Conservation (phyloP, 768 basidiomycete genomes). For the Panus rudis region DNA sequence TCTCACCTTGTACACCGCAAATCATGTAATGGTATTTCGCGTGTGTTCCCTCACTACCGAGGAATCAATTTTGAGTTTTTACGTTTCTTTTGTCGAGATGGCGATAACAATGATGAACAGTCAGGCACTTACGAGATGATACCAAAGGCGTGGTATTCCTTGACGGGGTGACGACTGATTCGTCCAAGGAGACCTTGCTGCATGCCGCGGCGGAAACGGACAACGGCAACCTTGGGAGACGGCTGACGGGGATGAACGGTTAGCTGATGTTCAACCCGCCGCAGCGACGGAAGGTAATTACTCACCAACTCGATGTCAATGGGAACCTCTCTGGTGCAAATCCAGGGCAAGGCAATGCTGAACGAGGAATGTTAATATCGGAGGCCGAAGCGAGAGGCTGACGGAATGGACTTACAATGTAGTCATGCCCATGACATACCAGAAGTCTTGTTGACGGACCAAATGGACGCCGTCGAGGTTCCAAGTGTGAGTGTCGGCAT, state of each 20-base stretch:
- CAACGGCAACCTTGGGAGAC: slow-evolving; percentile 70
- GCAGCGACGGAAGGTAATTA: slow-evolving; percentile 2
- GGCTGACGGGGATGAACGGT: slow-evolving; percentile 36
- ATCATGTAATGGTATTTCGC: slow-evolving; percentile 78
- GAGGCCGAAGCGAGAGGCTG: neutral
- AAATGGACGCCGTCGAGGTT: slow-evolving; percentile 46
- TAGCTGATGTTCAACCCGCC: neutral
- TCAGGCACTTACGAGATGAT: slow-evolving; percentile 55
- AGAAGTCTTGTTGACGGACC: slow-evolving; percentile 67
- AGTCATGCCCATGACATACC: slow-evolving; percentile 71
- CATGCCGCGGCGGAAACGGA: slow-evolving; percentile 79
- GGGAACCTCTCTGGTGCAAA: slow-evolving; percentile 62
- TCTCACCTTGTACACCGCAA: slow-evolving; percentile 57
- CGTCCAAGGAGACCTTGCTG: slow-evolving; percentile 74
- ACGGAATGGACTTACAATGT: slow-evolving; percentile 44
- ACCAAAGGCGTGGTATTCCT: slow-evolving; percentile 82
- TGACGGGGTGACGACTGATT: slow-evolving; percentile 63
- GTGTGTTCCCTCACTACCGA: slow-evolving; percentile 55
- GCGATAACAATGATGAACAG: slow-evolving; percentile 7
- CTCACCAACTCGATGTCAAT: slow-evolving; percentile 73
- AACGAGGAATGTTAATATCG: neutral
- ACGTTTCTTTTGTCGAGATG: neutral
- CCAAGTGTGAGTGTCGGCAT: slow-evolving; percentile 50
- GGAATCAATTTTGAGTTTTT: slow-evolving; percentile 2
- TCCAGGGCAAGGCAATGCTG: slow-evolving; percentile 70